Base-by-base conservation (phyloP, 2,329 filamentous ascomycete genomes). In the Harringtonia lauricola region DNA sequence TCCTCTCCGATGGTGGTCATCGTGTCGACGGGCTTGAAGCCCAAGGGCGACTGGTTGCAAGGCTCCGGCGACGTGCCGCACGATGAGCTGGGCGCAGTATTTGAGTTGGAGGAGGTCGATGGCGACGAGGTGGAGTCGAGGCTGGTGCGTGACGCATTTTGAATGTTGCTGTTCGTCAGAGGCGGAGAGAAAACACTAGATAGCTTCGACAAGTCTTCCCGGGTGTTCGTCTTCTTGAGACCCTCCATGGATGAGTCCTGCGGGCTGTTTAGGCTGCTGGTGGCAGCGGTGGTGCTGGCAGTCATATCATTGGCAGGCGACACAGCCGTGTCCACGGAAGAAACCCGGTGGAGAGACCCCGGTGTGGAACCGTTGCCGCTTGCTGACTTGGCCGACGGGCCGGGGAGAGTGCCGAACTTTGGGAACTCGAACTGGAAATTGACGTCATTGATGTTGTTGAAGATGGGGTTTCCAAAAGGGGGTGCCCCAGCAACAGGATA, bases 351-450 rank as follows among this genome's bases (percentile, higher is more conserved):
- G n/a, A n/a, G n/a, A n/a, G n/a, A n/a, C n/a, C n/a, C n/a, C n/a
- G n/a, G n/a, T 18, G 47, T 46, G 29, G 29, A 53, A 49, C 12
- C 45, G 17, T 31, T 39, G 9, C 38, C 41, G 9, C 35, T 15
- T 3, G 44, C 28, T 19, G 19, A n/a, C 5, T 57, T 58, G 47
- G 49, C 38, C 2, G 59, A 53, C 8, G 70, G 65, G 6, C 73
- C 70, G 0, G 75, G 73, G 22, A 94, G 72, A 47, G 80, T 74
- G 38, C 92, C 92, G 56, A 98, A 96, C 58, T 85, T 89, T 51
- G 92, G 90, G 51, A 96, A 96, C 53, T 96, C 90, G 54, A 98
- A 96, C 52, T 90, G 82, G 58, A 96, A 96, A 59, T 83, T 88
- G 59, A 84, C 82, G 49, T 84, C 83, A 55, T 72, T 79, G 43